These are phyloP conservation scores for Eucalyptus urophylla DNA, from an alignment of 345 rosid genomes.

Conservation along the genomic window DNA sequence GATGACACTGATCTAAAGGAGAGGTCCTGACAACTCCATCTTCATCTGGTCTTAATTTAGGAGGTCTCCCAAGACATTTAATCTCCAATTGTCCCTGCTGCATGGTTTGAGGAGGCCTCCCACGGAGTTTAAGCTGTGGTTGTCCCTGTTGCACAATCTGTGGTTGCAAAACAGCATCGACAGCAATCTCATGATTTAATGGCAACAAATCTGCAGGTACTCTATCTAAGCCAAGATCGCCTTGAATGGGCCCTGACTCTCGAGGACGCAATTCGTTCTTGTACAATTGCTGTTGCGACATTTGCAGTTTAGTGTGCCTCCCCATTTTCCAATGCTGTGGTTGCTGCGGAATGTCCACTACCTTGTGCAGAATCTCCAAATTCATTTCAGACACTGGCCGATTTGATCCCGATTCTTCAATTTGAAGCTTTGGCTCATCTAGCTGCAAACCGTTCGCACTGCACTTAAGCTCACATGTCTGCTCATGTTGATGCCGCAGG, in stretches of 20 bases:
- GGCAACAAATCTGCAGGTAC: background rate
- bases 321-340: background rate
- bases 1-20: background rate
- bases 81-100: background rate
- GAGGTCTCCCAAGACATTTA: background rate
- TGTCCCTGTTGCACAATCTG: background rate
- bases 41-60: background rate
- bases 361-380: background rate
- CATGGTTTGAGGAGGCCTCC: background rate
- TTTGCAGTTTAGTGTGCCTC: background rate
- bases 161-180: background rate
- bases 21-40: background rate
- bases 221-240: background rate
- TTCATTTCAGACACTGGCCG: background rate
- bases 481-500: background rate
- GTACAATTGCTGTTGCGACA: background rate
- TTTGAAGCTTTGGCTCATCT: background rate
- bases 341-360: background rate
- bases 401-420: background rate
- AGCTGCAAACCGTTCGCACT: background rate
- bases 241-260: background rate
- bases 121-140: background rate
- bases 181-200: background rate
- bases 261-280: background rate
- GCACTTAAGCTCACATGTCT: background rate